Base-by-base conservation (phyloP, 2,329 filamentous ascomycete species). In the Arthrinium puccinioides region DNA sequence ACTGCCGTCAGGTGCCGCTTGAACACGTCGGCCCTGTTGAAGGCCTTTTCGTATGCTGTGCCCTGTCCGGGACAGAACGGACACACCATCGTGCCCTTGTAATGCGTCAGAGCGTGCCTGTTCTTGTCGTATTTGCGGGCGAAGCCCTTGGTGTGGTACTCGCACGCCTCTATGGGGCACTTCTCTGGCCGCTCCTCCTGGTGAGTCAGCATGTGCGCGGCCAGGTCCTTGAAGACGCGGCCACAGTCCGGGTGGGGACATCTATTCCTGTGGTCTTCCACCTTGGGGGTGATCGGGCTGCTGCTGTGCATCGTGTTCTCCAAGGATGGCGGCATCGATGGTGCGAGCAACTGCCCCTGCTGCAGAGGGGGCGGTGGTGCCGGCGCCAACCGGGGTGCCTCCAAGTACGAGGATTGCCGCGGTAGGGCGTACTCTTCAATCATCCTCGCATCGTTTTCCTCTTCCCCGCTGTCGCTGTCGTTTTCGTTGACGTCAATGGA, bases 91-190 rank as follows among this genome's bases (percentile, higher is more conserved):
- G 86, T 95, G 27, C 89, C 89, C 66, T 95, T 95, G 74, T 95
- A 96, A 60, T 96, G 89, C 5, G 89, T 96, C 44, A 95, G 64
- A 5, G 88, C 94, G 60, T 96, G 89, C 30, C 89, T 72, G 64
- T 95, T 95, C 73, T 94, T 94, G 69, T 96, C 89, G 58, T 96
- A 96, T 64, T 95, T 95, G 51, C 89, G 76, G 9, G 89, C 88
- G 55, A 96, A 96, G 4, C 89, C 89, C 64, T 95, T 95, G 54
- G 76, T 68, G 66, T 94, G 83, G 63, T 95, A 96, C 54, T 94
- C 87, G 67, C 89, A 96, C 0, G 82, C 92, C 40, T 83, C 72
- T 49, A 95, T 95, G 1, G 89, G 89, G 63, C 89, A 96, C 67
- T 96, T 96, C 58, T 95, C 88, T 0, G 89, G 89, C 18, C 89